Conservation (phyloP, 352 stramenopile species). For the Pythium vanterpoolii region DNA sequence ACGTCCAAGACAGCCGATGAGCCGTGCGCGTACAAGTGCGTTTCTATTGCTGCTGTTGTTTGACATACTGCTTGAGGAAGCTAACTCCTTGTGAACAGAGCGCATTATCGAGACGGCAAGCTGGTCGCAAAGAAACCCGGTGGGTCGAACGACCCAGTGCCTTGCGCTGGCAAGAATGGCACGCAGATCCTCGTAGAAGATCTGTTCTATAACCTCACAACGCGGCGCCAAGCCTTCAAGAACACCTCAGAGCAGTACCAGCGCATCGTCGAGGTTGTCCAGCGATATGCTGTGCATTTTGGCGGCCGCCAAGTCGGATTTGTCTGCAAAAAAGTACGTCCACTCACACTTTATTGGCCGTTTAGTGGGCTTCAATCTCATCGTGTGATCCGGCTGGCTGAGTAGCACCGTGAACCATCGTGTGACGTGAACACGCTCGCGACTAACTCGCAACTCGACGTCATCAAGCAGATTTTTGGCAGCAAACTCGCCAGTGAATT, state of each 20-base stretch:
- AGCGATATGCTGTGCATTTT: conserved; percentile 96
- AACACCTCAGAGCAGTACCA: conserved; percentile 94
- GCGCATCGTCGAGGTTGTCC: conserved; percentile 93
- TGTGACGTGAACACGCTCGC: conserved; percentile 78
- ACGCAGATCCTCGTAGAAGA: conserved; percentile 92
- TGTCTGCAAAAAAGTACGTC: conserved; percentile 90
- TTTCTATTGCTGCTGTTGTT: conserved; percentile 8
- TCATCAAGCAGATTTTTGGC: conserved; percentile 76
- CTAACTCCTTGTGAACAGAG: conserved; percentile 36
- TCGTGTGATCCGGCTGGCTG: neutral
- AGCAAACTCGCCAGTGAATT: conserved; percentile 65
- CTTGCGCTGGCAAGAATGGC: conserved; percentile 77
- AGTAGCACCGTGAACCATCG: conserved; percentile 67
- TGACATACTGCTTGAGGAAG: neutral
- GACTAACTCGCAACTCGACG: conserved; percentile 59
- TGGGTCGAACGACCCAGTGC: conserved; percentile 55
- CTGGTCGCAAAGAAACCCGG: conserved; percentile 69
- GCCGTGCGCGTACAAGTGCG: conserved; percentile 79
- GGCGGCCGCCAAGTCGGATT: conserved; percentile 88
- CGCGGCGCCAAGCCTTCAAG: conserved; percentile 90
- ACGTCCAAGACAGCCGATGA: conserved; percentile 80
- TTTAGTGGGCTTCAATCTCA: too few relatives aligned
- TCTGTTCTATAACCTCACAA: conserved; percentile 98
- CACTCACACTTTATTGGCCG: too few relatives aligned
- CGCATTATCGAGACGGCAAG: conserved; percentile 90